Evolutionary conservation across 148 eudicot genomes (phyloP), one percentile per base, ranked within the genome.

Genomic region (Fagopyrum tataricum): DNA sequence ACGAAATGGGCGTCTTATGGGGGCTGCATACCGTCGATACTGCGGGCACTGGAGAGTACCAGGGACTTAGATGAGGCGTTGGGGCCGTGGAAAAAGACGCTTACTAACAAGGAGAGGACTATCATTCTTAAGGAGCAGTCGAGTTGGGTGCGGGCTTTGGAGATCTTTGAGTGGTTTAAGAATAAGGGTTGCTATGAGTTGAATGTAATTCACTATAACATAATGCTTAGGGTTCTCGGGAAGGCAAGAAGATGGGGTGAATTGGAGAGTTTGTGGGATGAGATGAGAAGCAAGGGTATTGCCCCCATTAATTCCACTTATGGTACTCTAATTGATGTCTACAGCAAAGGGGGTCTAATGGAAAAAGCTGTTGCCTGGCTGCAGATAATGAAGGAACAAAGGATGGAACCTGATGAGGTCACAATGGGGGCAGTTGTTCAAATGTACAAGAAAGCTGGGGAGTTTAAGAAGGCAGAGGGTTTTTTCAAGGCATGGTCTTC

Each of bases 251-350:
- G 81, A 72, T 94, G 97, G 97, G 55, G 39, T 20, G 88, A 86
- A 72, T 73, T 89, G 15, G 93, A 89, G 85, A 79, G 78, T 31
- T 70, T 91, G 81, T 87, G 85, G 85, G 83, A 81, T 46, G 98
- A 94, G 75, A 94, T 94, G 98, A 79, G 70, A 81, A 64, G 42
- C 79, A 91, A 58, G 67, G 74, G 71, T 64, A 83, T 94, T 71
- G 67, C 74, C 37, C 91, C 91, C 0, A 78, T 89, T 18, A 94
- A 89, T 79, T 91, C 93, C 1, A 91, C 98, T 5, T 91, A 85
- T 82, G 98, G 97, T 46, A 94, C 97, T 59, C 83, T 94, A 64
- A 91, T 94, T 59, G 98, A 94, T 91, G 97, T 88, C 58, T 94
- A 88, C 79, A 83, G 90, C 80, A 94, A 94, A 83, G 97, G 97